Evolutionary conservation across 1,284 basidiomycete genomes (phyloP), one percentile per base, ranked within the genome.

Genomic region (Pyrrhoderma lamaoense): DNA sequence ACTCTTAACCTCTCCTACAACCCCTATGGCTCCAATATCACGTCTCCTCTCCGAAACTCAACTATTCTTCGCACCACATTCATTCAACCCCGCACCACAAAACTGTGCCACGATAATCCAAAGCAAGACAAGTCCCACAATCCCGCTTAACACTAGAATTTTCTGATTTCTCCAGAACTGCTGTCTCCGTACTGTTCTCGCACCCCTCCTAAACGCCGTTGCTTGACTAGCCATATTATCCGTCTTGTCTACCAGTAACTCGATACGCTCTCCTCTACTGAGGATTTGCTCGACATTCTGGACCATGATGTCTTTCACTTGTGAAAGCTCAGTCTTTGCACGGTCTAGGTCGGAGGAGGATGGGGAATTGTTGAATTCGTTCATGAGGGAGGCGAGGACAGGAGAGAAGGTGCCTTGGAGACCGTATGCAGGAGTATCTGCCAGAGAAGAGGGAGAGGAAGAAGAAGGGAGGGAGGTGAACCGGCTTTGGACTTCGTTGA

Each of bases 121-220:
- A 2, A 93, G 56, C 46, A 94, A 66, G 40, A 91, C 60, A 61
- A 95, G 58, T 7, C 69, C 82, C 36, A 94, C 88, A 43, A 93
- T 67, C 8, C 82, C 73, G 42, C 79, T 79, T 37, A 97, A 67
- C 1, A 72, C 80, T 60, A 90, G 64, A 45, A 93, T 80, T 67
- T 88, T 85, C 57, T 75, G 82, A 63, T 92, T 95, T 69, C 82
- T 85, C 93, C 93, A 99, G 91, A 95, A 98, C 88, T 97, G 95
- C 65, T 94, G 85, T 56, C 93, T 75, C 42, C 95, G 73, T 13
- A 94, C 83, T 1, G 77, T 82, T 36, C 93, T 78, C 4, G 94
- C 93, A 2, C 95, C 90, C 47, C 95, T 76, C 43, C 94, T 72
- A 71, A 99, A 99, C 1, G 93, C 93, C n/a, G 91, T 89, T 5